Evolutionary conservation across 2,329 filamentous ascomycete species (phyloP).

Genomic region (Hypoxylon sp.): DNA sequence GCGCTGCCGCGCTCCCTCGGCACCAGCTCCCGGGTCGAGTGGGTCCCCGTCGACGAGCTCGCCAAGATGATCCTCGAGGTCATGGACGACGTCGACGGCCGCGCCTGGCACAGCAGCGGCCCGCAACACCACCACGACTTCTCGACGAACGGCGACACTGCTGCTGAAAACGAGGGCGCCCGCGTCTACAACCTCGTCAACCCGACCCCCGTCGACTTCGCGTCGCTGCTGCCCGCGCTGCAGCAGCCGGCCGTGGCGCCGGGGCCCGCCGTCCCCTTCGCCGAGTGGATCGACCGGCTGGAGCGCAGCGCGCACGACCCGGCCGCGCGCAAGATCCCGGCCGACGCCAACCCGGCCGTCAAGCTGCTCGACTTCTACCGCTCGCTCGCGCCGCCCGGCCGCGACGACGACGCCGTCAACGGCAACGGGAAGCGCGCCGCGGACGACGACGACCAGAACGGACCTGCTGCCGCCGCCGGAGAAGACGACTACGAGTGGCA

Average conservation of each 20-base stretch:
- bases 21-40: slow-evolving; percentile 34
- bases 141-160: neutral
- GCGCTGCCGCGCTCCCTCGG: slow-evolving; percentile 36
- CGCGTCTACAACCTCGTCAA: slow-evolving; percentile 32
- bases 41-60: slow-evolving; percentile 42
- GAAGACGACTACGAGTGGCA: slow-evolving; percentile 29
- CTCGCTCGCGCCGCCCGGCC: slow-evolving; percentile 19
- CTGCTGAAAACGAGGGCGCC: neutral
- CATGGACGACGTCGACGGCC: slow-evolving; percentile 9
- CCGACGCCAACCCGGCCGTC: slow-evolving; percentile 27
- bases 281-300: slow-evolving; percentile 24
- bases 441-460: neutral
- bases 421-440: neutral
- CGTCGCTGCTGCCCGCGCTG: slow-evolving; percentile 21
- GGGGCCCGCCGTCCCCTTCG: neutral
- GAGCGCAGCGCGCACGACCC: slow-evolving; percentile 23
- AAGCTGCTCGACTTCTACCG: slow-evolving; percentile 32
- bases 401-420: neutral
- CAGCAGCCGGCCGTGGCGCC: slow-evolving; percentile 21
- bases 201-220: slow-evolving; percentile 21
- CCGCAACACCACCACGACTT: no score
- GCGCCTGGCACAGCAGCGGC: neutral
- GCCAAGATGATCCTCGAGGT: slow-evolving; percentile 39
- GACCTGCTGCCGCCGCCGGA: neutral
- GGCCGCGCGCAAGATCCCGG: slow-evolving; percentile 1